These are phyloP conservation scores for Fusarium graminum DNA, from an alignment of 2,329 filamentous ascomycete genomes.

Conservation along the genomic window DNA sequence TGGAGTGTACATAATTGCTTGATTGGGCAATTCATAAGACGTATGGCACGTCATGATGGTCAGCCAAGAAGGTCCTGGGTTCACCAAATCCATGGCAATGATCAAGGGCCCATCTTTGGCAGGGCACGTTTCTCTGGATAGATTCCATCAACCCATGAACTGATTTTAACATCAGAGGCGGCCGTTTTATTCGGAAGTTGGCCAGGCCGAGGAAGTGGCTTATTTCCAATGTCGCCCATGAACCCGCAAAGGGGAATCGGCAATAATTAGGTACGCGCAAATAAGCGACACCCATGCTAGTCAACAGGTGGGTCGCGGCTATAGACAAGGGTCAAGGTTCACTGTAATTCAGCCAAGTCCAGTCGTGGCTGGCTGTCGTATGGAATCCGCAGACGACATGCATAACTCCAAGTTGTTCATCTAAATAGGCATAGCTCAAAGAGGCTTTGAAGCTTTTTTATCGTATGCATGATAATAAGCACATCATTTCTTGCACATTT, in stretches of 20 bases:
- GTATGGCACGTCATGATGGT: too few relatives aligned
- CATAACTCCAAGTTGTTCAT: background rate
- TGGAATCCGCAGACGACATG: background rate
- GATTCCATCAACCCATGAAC: slow-evolving; percentile 13
- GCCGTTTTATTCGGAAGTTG: slow-evolving; percentile 23
- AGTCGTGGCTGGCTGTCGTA: background rate
- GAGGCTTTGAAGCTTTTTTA: too few relatives aligned
- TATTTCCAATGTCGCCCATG: slow-evolving; percentile 17
- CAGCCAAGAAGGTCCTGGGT: too few relatives aligned
- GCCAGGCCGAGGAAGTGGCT: slow-evolving; percentile 15
- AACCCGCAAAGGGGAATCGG: slow-evolving; percentile 20
- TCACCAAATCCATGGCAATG: too few relatives aligned
- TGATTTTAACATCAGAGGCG: slow-evolving; percentile 17
- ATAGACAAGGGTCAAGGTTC: too few relatives aligned
- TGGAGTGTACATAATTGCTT: too few relatives aligned
- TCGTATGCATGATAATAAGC: too few relatives aligned
- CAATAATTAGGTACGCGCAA: background rate
- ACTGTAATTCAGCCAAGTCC: background rate
- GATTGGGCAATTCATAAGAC: too few relatives aligned
- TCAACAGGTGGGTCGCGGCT: too few relatives aligned
- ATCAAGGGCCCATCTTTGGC: background rate
- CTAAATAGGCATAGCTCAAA: too few relatives aligned
- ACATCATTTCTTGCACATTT: too few relatives aligned
- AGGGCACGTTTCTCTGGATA: background rate
- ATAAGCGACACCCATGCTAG: too few relatives aligned